These are phyloP conservation scores for Penicillium digitatum DNA, from an alignment of 2,329 filamentous ascomycete species.

Conservation along the genomic window DNA sequence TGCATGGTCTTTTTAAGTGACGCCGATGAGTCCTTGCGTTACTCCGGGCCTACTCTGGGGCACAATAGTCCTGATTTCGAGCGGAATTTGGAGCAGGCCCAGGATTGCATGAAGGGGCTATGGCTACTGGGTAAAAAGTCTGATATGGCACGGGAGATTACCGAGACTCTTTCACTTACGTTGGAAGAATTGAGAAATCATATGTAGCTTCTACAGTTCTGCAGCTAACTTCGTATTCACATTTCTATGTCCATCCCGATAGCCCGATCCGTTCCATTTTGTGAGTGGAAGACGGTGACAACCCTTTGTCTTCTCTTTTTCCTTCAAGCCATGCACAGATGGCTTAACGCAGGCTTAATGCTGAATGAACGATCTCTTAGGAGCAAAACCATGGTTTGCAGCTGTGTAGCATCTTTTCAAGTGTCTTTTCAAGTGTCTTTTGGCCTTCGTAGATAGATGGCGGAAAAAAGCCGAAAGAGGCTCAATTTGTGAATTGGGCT, in stretches of 20 bases:
- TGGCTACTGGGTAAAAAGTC: neutral
- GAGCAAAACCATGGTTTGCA: too few relatives aligned
- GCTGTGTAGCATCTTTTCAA: too few relatives aligned
- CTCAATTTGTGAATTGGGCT: too few relatives aligned
- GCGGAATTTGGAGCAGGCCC: neutral
- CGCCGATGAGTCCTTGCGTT: neutral
- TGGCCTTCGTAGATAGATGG: too few relatives aligned
- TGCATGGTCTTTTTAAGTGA: neutral
- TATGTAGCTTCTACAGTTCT: neutral
- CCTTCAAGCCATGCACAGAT: neutral
- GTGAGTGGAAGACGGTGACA: neutral
- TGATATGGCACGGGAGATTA: neutral
- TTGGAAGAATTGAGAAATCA: neutral
- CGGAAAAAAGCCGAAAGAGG: too few relatives aligned
- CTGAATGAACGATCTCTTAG: too few relatives aligned
- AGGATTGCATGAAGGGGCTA: neutral
- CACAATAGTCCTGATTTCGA: neutral
- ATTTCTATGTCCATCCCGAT: neutral
- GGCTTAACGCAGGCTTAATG: neutral
- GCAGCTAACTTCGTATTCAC: neutral
- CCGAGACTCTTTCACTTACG: neutral
- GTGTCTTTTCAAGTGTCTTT: too few relatives aligned
- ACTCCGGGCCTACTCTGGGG: neutral
- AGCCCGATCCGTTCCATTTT: neutral
- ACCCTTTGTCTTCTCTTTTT: neutral